Evolutionary conservation across 1,139 yeast species (phyloP).

Genomic region (Candida albicans): DNA sequence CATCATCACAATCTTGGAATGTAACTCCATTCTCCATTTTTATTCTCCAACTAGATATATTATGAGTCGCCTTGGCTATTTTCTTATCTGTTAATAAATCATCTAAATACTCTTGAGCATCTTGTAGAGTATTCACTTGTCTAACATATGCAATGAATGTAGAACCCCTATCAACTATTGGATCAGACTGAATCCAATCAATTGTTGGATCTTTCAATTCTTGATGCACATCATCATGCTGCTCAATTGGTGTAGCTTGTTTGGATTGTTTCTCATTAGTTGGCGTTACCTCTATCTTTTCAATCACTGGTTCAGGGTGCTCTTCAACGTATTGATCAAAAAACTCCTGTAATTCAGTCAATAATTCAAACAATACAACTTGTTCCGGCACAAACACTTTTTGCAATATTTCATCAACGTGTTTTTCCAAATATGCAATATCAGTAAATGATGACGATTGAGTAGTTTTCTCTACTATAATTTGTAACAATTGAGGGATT

Average conservation of each 20-base stretch:
- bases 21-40: slow-evolving; percentile 51
- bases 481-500: slow-evolving; percentile 56
- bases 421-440: slow-evolving; percentile 40
- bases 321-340: slow-evolving; percentile 36
- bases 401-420: slow-evolving; percentile 50
- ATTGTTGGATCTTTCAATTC: slow-evolving; percentile 44
- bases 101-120: slow-evolving; percentile 57
- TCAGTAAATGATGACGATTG: slow-evolving; percentile 35
- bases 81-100: slow-evolving; percentile 62
- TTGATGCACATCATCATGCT: background rate
- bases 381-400: slow-evolving; percentile 54
- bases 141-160: slow-evolving; percentile 80
- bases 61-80: slow-evolving; percentile 69
- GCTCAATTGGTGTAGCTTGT: background rate
- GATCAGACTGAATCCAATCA: slow-evolving; percentile 78
- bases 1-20: slow-evolving; percentile 89
- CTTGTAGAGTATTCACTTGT: slow-evolving; percentile 58
- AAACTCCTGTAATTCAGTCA: slow-evolving; percentile 62
- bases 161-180: slow-evolving; percentile 80
- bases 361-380: slow-evolving; percentile 78
- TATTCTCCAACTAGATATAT: slow-evolving; percentile 86
- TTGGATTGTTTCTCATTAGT: background rate
- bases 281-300: slow-evolving; percentile 14
- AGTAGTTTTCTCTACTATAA: slow-evolving; percentile 33
- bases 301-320: slow-evolving; percentile 11